A percentile compares a stretch with the other conserved stretches of the same genome.
Conservation (phyloP, 164 flowering plant species). For the Berberis thunbergii region DNA sequence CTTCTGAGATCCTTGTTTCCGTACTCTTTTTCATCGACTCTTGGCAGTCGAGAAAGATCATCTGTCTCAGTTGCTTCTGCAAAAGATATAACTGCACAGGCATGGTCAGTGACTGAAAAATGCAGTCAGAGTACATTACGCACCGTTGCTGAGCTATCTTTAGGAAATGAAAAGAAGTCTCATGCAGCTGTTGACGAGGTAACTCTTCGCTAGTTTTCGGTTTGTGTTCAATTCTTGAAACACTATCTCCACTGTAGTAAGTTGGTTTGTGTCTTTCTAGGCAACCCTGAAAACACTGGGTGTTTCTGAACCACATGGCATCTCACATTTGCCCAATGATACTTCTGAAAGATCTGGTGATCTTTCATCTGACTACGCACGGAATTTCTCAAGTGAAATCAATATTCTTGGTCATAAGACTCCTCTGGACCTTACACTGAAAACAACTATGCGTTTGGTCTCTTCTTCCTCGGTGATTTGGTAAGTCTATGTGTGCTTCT, state of each 20-base stretch:
- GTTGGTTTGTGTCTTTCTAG: conserved; percentile 20
- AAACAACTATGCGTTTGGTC: conserved; percentile 57
- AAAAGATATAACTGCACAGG: conserved; percentile 19
- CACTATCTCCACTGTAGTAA: background rate
- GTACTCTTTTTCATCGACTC: conserved; percentile 1
- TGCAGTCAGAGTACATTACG: conserved; percentile 47
- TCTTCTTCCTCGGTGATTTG: conserved; percentile 66
- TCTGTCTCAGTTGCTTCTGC: conserved; percentile 20
- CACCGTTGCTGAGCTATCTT: conserved; percentile 63
- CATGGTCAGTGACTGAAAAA: conserved; percentile 29
- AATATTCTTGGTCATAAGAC: conserved; percentile 39
- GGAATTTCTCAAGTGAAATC: conserved; percentile 34
- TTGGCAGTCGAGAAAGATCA: conserved; percentile 21
- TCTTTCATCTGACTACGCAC: conserved; percentile 14
- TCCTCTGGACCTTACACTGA: conserved; percentile 83
- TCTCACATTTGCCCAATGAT: conserved; percentile 21
- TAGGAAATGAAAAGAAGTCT: conserved; percentile 31
- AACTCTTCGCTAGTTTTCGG: conserved; percentile 5
- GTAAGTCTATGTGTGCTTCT: conserved; percentile 31
- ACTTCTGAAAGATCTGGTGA: conserved; percentile 27
- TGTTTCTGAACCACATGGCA: conserved; percentile 28
- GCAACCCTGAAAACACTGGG: conserved; percentile 70
- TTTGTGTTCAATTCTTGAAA: background rate
- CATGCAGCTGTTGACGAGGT: conserved; percentile 60
- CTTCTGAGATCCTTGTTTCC: background rate